Evolutionary conservation across 352 stramenopile species (phyloP), one percentile per base, ranked within the genome.

Genomic region (Phytophthora pini): DNA sequence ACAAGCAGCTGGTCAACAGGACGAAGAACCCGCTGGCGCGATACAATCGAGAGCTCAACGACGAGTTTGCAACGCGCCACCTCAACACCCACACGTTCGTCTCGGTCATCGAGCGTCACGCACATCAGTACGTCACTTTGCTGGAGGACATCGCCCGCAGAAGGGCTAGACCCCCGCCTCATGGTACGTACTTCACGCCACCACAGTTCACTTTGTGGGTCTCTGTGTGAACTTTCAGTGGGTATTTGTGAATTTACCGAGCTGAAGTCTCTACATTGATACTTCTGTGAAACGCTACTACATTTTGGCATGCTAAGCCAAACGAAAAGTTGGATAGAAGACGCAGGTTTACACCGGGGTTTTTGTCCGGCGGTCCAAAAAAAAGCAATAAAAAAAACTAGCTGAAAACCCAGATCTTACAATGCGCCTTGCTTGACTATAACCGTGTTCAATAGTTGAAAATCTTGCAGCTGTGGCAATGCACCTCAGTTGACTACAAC

Each of bases 21-120:
- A 72, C 52, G 5, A 69, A 65, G 52, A 70, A 70, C 26, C 53
- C 58, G 1, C 61, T 76, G 0, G 61, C 72, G 32, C 34, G 58
- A n/a, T 69, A 64, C 46, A 69, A 72, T 27, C n/a, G 52, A 10
- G 53, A 69, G 26, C 43, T 76, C 12, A 72, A 72, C 32, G 27
- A 20, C 7, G 47, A 34, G 1, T 75, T 72, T 41, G 5, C 11
- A 2, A 65, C 51, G 2, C 41, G 24, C 2, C 44, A 53, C 10
- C 68, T 56, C 0, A 61, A 52, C 5, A 17, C 61, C 1, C 41
- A 50, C 24, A 52, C 34, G 2, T 67, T 72, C 26, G 58, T 64
- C 8, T n/a, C 36, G 4, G 61, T 59, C 1, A 60, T 72, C 17
- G 57, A 76, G 26, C 32, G 41, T 4, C 39, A 62, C 27, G 24